Percentiles rank a stretch among this genome's conserved stretches.
phyloP scores from a whole-genome alignment of 176 grass and related monocot species.

The Juncus inflexus region DNA sequence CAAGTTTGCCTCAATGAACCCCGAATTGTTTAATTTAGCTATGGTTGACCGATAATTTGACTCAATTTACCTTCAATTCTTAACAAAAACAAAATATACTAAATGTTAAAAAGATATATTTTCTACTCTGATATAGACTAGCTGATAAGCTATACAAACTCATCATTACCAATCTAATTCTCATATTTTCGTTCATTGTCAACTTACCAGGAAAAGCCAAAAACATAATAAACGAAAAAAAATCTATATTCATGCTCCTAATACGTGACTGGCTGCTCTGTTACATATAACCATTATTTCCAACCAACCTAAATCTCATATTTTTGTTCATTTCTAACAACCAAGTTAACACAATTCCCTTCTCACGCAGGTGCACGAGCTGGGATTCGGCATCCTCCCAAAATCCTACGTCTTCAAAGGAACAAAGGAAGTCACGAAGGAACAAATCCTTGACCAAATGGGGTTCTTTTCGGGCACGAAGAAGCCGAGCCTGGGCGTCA shows the following conservation, averaged over 20 bases:
- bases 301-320: neutral
- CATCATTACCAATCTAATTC: neutral
- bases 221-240: too few species aligned
- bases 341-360: neutral
- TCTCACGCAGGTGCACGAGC: constrained; percentile 65
- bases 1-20: too few species aligned
- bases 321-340: constrained; percentile 12
- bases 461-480: constrained; percentile 62
- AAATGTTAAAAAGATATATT: too few species aligned
- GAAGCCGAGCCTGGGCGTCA: constrained; percentile 70
- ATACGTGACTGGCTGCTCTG: too few species aligned
- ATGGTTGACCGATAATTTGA: too few species aligned
- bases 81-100: too few species aligned
- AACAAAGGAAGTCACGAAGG: constrained; percentile 79
- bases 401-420: constrained; percentile 96
- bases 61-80: too few species aligned
- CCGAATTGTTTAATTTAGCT: too few species aligned
- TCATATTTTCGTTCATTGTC: constrained; percentile 5
- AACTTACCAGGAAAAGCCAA: too few species aligned
- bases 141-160: neutral
- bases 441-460: constrained; percentile 94
- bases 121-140: too few species aligned
- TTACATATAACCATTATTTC: neutral
- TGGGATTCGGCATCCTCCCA: constrained; percentile 79
- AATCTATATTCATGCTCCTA: too few species aligned